phyloP scores from a whole-genome alignment of 495 filamentous ascomycete genomes.

The Filosporella fistucella region DNA sequence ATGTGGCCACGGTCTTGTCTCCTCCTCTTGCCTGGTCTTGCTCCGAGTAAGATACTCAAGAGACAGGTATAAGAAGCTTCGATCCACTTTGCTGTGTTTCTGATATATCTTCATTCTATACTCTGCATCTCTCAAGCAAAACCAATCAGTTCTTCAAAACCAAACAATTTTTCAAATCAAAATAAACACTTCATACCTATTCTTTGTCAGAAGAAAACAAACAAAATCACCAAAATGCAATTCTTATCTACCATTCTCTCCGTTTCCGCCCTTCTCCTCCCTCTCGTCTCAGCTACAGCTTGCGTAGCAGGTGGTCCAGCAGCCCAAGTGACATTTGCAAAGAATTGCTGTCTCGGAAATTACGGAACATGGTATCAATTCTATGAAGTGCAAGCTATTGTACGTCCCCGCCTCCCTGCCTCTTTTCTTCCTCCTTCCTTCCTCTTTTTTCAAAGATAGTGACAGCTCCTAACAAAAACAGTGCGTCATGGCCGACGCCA shows the following conservation, averaged over 20 bases:
- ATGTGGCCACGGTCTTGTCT: no score
- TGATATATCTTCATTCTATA: no score
- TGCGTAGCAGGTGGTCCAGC: slow-evolving; percentile 21
- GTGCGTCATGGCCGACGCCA: background rate
- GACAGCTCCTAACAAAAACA: background rate
- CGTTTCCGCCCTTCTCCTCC: background rate
- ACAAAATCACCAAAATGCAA: no score
- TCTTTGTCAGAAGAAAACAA: no score
- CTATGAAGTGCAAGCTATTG: slow-evolving; percentile 17
- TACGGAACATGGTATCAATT: slow-evolving; percentile 19
- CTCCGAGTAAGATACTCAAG: no score
- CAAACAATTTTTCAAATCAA: no score
- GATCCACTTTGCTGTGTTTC: no score
- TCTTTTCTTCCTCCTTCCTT: background rate
- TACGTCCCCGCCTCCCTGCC: background rate
- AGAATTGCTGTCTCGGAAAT: slow-evolving; percentile 2
- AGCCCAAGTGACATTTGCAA: slow-evolving; percentile 6
- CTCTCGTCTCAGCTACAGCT: background rate
- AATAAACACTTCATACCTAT: no score
- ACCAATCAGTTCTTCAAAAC: no score
- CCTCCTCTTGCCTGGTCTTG: no score
- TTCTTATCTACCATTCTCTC: background rate
- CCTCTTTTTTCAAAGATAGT: background rate
- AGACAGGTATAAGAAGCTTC: no score
- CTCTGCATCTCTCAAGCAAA: no score